These are phyloP conservation scores for Aspergillus aculeatus DNA, from an alignment of 2,329 filamentous ascomycete species.

Conservation along the genomic window DNA sequence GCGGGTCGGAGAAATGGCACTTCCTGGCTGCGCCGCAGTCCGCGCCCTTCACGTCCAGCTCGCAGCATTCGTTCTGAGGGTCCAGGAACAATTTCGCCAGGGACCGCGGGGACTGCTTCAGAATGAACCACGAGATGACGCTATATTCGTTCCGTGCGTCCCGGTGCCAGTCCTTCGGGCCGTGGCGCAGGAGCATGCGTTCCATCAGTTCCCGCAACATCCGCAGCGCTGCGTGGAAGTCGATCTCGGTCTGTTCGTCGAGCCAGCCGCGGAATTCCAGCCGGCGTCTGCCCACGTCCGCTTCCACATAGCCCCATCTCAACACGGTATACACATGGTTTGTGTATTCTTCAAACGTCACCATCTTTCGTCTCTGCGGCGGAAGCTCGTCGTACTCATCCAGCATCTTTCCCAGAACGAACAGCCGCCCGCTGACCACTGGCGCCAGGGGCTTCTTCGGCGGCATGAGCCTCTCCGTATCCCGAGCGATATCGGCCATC, in stretches of 20 bases:
- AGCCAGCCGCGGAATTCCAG: constrained; percentile 25
- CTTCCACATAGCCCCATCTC: constrained; percentile 24
- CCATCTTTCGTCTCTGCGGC: constrained; percentile 10
- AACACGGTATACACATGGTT: constrained; percentile 26
- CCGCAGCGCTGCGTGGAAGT: constrained; percentile 29
- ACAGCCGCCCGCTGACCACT: constrained; percentile 17
- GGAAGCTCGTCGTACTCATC: constrained; percentile 23
- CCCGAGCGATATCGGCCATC: constrained; percentile 28
- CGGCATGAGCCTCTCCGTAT: constrained; percentile 15
- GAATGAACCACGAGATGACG: constrained; percentile 30
- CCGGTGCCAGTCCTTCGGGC: constrained; percentile 27
- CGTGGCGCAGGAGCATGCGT: constrained; percentile 30
- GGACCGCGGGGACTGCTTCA: constrained; percentile 25
- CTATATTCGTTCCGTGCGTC: constrained; percentile 28
- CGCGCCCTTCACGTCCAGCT: constrained; percentile 20
- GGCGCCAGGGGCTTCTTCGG: constrained; percentile 12
- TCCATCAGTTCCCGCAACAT: constrained; percentile 32
- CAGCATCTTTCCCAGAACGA: constrained; percentile 17
- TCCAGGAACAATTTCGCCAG: constrained; percentile 28
- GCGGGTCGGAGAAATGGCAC: constrained; percentile 26
- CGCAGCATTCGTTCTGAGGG: constrained; percentile 27
- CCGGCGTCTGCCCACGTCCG: constrained; percentile 26
- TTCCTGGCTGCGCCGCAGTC: constrained; percentile 11
- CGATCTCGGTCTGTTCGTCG: constrained; percentile 25
- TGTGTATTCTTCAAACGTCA: constrained; percentile 22